Base-by-base conservation (phyloP, 2,329 filamentous ascomycete species). In the Colletotrichum sp. region DNA sequence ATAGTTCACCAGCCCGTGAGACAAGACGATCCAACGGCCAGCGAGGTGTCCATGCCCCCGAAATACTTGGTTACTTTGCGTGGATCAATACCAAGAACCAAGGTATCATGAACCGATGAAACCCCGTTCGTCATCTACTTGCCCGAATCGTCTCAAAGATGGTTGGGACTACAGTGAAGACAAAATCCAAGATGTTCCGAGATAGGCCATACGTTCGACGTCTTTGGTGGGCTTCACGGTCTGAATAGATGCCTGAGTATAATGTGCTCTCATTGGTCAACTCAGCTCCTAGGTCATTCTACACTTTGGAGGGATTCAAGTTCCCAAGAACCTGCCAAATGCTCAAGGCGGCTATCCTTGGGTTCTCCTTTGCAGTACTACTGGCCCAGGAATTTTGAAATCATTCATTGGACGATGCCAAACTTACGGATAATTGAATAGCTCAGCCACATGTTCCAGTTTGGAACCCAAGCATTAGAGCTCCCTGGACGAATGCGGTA, bases 91-190 rank as follows among this genome's bases (percentile, higher is more conserved):
- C 44, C 6, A 0, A 52, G 6, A 52, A 52, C 6, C 10, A 52
- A 52, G 44, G n/a, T 52, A 13, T 24, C 44, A 52, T 13, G 6
- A 0, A 52, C 44, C n/a, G 44, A 21, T 21, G 10, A 52, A 21
- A 21, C 44, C 0, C n/a, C 6, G n/a, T 3, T 21, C 6, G n/a
- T 52, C 12, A 21, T 13, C 0, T 13, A 0, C n/a, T 21, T 52
- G n/a, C 0, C 44, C n/a, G 36, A 39, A 39, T 18, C 0, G 36
- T 39, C 36, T 39, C 36, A 18, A 18, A 39, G 15, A 18, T 39
- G 36, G 36, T 39, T 39, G 0, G 1, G 30, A 30, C 30, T 10
- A 30, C 30, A 1, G 30, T 1, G 30, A 26, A 26, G 26, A 26
- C 15, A 39, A 8, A 39, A 28, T 28, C 8, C 24, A 16, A 59